Percentiles rank a stretch among this genome's conserved stretches.
These are phyloP conservation scores for Plasmodium yoelii DNA, from an alignment of 169 alveolate genomes.

Conservation along the genomic window DNA sequence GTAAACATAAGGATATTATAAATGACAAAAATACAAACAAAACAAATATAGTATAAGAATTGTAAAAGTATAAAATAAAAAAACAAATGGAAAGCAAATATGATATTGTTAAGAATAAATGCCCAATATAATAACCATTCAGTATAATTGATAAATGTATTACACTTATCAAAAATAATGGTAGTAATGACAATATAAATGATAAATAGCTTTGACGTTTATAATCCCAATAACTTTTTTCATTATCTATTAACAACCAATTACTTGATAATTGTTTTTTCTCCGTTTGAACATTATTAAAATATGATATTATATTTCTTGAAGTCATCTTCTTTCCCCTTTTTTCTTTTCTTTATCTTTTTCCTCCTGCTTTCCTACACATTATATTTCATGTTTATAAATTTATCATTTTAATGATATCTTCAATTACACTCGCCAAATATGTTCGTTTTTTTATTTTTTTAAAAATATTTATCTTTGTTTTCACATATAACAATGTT, in stretches of 20 bases:
- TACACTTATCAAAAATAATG: slow-evolving; percentile 26
- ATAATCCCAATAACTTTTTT: slow-evolving; percentile 25
- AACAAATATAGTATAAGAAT: slow-evolving; percentile 47
- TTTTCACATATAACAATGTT: no score
- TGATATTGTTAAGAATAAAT: slow-evolving; percentile 54
- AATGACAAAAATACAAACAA: slow-evolving; percentile 52
- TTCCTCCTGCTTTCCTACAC: slow-evolving; percentile 12
- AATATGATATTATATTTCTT: slow-evolving; percentile 29
- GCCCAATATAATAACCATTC: slow-evolving; percentile 60
- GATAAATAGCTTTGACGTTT: slow-evolving; percentile 27
- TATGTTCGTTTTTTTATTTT: neutral
- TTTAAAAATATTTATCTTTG: neutral
- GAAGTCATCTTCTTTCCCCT: slow-evolving; percentile 35
- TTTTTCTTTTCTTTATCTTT: slow-evolving; percentile 9
- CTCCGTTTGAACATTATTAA: slow-evolving; percentile 19
- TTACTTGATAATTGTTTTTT: slow-evolving; percentile 23
- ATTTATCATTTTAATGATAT: neutral
- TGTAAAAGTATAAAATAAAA: slow-evolving; percentile 61
- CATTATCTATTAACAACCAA: slow-evolving; percentile 30
- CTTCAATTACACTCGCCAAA: neutral
- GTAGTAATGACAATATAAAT: slow-evolving; percentile 35
- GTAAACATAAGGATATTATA: slow-evolving; percentile 68
- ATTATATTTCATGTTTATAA: slow-evolving; percentile 1
- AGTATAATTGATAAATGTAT: slow-evolving; percentile 41
- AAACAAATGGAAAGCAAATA: slow-evolving; percentile 66